Percentiles rank a stretch among this genome's conserved stretches.
These are phyloP conservation scores for Rhipidocladum racemiflorum DNA, from an alignment of 176 grass and related monocot species.

Conservation along the genomic window DNA sequence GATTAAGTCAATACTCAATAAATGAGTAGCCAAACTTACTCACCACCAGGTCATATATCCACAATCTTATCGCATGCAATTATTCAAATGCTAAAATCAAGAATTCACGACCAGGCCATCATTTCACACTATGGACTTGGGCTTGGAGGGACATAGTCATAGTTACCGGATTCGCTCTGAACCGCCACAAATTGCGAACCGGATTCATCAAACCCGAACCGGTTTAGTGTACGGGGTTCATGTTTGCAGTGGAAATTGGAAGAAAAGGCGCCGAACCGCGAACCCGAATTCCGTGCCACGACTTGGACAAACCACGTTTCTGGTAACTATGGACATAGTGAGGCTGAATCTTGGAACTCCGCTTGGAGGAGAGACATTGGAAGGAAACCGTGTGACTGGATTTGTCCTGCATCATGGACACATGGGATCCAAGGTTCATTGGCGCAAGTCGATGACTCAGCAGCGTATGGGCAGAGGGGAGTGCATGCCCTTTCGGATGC, in stretches of 20 bases:
- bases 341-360: not conserved
- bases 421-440: not conserved
- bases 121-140: not conserved
- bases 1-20: not conserved
- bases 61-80: not conserved
- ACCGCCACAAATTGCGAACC: no score
- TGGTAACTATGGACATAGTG: not conserved
- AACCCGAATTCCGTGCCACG: no score
- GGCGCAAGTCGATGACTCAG: not conserved
- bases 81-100: not conserved
- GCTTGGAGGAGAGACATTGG: not conserved
- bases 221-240: no score
- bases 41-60: not conserved
- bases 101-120: not conserved
- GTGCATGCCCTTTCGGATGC: not conserved
- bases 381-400: not conserved
- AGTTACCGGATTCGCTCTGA: no score
- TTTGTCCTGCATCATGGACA: not conserved
- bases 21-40: not conserved
- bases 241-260: no score
- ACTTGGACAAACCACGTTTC: no score
- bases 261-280: no score
- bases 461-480: not conserved
- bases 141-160: not conserved
- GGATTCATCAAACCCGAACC: no score